These are phyloP conservation scores for Stenocarpella maydis DNA, from an alignment of 2,329 filamentous ascomycete genomes.

Conservation along the genomic window DNA sequence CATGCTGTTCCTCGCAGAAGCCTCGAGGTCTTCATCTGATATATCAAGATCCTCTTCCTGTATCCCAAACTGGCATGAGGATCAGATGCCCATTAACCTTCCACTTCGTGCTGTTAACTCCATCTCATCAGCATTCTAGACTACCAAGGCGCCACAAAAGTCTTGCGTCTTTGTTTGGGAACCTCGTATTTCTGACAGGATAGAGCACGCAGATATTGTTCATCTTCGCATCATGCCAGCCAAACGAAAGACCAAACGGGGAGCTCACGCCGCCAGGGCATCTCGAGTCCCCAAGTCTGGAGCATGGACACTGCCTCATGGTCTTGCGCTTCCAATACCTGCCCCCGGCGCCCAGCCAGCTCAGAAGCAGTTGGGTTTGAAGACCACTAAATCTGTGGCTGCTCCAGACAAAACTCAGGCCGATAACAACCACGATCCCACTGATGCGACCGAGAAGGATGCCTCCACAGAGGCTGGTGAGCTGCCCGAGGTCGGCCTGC, in stretches of 20 bases:
- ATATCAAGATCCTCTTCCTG: too few species aligned
- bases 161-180: too few species aligned
- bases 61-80: background rate
- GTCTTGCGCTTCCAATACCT: background rate
- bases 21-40: too few species aligned
- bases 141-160: background rate
- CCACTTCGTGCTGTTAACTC: background rate
- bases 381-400: slow-evolving; percentile 5
- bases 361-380: slow-evolving; percentile 8
- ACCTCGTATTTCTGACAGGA: background rate
- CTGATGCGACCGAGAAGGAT: background rate
- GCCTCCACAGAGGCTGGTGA: background rate
- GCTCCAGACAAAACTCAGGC: background rate
- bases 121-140: background rate
- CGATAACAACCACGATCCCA: background rate
- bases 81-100: too few species aligned
- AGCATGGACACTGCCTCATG: slow-evolving; percentile 17
- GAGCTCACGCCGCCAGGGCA: background rate
- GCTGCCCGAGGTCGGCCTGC: background rate
- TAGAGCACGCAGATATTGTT: background rate
- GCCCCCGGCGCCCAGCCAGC: background rate
- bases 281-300: slow-evolving; percentile 7
- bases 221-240: slow-evolving; percentile 11
- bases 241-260: slow-evolving; percentile 6
- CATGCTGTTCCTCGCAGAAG: background rate